These are phyloP conservation scores for Hysterium pulicare DNA, from an alignment of 2,329 filamentous ascomycete species.

Conservation along the genomic window DNA sequence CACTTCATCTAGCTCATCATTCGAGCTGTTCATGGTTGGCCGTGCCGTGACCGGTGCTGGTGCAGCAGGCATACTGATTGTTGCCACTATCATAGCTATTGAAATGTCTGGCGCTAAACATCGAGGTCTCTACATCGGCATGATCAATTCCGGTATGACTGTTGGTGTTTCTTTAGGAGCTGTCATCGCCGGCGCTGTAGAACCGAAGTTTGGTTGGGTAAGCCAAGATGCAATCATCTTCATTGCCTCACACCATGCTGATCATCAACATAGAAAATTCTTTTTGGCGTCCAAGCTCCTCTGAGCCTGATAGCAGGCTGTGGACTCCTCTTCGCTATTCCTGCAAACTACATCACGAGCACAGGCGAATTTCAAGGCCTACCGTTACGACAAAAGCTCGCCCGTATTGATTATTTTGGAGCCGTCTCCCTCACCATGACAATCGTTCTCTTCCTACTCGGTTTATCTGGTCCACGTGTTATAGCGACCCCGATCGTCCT, in stretches of 20 bases:
- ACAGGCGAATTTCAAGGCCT: constrained; percentile 34
- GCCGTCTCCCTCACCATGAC: constrained; percentile 53
- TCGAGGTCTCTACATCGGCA: constrained; percentile 69
- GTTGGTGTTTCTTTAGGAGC: constrained; percentile 68
- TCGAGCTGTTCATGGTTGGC: constrained; percentile 65
- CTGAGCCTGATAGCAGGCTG: constrained; percentile 59
- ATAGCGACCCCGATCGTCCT: constrained; percentile 57
- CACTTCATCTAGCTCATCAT: constrained; percentile 58
- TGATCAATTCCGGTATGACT: constrained; percentile 71
- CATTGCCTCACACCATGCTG: not conserved
- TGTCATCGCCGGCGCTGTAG: constrained; percentile 64
- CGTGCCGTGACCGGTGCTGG: constrained; percentile 67
- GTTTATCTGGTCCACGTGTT: constrained; percentile 63
- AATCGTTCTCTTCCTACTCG: constrained; percentile 69
- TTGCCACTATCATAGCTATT: constrained; percentile 73
- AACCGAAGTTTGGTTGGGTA: constrained; percentile 68
- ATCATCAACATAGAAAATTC: constrained; percentile 53
- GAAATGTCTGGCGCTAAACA: constrained; percentile 65
- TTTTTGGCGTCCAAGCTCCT: constrained; percentile 73
- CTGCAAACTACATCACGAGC: constrained; percentile 40
- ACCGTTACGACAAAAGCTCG: constrained; percentile 54
- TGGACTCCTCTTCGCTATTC: constrained; percentile 64
- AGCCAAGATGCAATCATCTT: constrained; percentile 23
- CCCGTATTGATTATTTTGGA: constrained; percentile 70
- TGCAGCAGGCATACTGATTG: constrained; percentile 67